A percentile compares a stretch with the other conserved stretches of the same genome.
phyloP scores from a whole-genome alignment of 2,329 filamentous ascomycete species.

The Diplodia corticola region DNA sequence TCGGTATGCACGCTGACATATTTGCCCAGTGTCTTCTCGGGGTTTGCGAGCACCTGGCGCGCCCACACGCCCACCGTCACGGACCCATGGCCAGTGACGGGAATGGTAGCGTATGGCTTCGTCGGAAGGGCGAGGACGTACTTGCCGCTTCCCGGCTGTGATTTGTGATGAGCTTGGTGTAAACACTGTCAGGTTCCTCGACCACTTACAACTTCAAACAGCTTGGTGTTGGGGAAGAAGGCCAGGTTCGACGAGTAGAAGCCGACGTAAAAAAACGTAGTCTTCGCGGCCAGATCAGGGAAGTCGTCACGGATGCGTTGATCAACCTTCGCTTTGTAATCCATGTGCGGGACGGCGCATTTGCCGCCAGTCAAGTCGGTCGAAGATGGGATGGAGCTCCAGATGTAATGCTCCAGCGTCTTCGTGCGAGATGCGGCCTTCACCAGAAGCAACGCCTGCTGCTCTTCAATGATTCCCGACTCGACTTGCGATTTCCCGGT shows the following conservation, averaged over 20 bases:
- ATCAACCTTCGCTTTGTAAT: conserved; percentile 46
- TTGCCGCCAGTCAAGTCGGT: conserved; percentile 36
- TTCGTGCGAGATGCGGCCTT: conserved; percentile 41
- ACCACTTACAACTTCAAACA: conserved; percentile 29
- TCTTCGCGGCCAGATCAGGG: conserved; percentile 31
- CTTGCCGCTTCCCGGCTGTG: conserved; percentile 25
- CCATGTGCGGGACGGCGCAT: conserved; percentile 44
- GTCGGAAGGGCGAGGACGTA: conserved; percentile 32
- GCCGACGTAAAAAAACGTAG: conserved; percentile 34
- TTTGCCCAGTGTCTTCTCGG: conserved; percentile 27
- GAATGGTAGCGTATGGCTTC: conserved; percentile 29
- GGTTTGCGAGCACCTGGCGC: conserved; percentile 30
- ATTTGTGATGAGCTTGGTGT: neutral
- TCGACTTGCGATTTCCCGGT: conserved; percentile 34
- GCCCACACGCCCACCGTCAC: conserved; percentile 35
- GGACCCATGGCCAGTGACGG: conserved; percentile 33
- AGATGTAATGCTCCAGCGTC: conserved; percentile 48
- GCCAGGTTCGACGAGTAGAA: conserved; percentile 37
- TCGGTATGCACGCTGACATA: conserved; percentile 33
- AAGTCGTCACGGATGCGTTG: conserved; percentile 42
- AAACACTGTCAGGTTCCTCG: neutral
- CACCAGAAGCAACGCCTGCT: conserved; percentile 46
- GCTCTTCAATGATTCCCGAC: conserved; percentile 41
- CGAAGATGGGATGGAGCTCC: conserved; percentile 47
- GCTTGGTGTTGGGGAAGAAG: conserved; percentile 32